These are phyloP conservation scores for Monosporascus sp. DNA, from an alignment of 2,329 filamentous ascomycete genomes.

Conservation along the genomic window DNA sequence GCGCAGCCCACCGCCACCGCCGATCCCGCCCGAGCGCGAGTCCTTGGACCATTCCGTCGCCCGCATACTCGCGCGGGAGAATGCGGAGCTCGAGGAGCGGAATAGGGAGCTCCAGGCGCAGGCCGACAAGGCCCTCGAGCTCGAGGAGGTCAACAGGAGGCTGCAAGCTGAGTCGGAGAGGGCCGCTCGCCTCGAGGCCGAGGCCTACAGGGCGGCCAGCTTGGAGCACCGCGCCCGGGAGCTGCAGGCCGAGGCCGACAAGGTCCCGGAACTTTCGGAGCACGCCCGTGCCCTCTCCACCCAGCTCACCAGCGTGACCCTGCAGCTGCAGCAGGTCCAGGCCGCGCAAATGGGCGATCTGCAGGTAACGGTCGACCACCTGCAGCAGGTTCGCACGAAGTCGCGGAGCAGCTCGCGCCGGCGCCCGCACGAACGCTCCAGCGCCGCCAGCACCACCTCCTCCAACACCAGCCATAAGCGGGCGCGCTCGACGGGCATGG, in stretches of 20 bases:
- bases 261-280: conserved; percentile 11
- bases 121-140: background rate
- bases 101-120: conserved; percentile 5
- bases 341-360: conserved; percentile 14
- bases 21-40: background rate
- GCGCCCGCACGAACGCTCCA: conserved; percentile 19
- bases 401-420: conserved; percentile 22
- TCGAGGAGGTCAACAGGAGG: background rate
- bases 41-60: background rate
- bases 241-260: conserved; percentile 16
- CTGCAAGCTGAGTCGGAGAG: background rate
- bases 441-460: background rate
- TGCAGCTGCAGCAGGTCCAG: conserved; percentile 10
- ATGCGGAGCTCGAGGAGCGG: conserved; percentile 2
- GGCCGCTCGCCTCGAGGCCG: no score
- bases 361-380: conserved; percentile 9
- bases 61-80: background rate
- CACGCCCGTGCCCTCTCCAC: conserved; percentile 17
- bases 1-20: background rate
- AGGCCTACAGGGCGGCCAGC: conserved; percentile 3
- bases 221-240: conserved; percentile 16
- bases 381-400: conserved; percentile 9
- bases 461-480: conserved; percentile 11
- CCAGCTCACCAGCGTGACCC: conserved; percentile 6
- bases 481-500: conserved; percentile 1